Percentiles rank a stretch among this genome's conserved stretches.
Conservation (phyloP, 106 monocot species). For the Acanthochlamys bracteata region DNA sequence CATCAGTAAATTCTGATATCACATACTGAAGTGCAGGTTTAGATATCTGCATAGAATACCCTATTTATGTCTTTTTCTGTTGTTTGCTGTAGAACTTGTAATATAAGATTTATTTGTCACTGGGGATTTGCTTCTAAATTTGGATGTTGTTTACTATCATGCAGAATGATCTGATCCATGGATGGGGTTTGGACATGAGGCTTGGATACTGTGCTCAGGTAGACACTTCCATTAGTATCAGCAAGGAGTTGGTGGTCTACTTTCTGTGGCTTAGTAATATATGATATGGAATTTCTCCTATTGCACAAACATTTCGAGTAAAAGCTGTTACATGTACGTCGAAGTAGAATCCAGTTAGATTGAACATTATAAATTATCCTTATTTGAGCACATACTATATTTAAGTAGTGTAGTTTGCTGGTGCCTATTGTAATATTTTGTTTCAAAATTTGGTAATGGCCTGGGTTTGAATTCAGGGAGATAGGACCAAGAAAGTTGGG, state of each 20-base stretch:
- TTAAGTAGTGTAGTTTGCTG: not conserved
- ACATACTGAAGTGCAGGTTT: too few relatives aligned
- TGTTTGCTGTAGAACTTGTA: too few relatives aligned
- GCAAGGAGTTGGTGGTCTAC: not conserved
- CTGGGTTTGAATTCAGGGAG: conserved; percentile 44
- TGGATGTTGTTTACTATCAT: conserved; percentile 1
- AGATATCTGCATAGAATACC: too few relatives aligned
- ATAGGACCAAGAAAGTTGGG: conserved; percentile 68
- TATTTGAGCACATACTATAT: too few relatives aligned
- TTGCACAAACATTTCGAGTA: too few relatives aligned
- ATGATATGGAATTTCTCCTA: too few relatives aligned
- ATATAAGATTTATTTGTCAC: not conserved
- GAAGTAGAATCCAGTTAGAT: too few relatives aligned
- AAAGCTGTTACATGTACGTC: too few relatives aligned
- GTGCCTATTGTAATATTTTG: not conserved
- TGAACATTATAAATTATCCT: too few relatives aligned
- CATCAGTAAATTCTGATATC: too few relatives aligned
- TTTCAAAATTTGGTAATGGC: not conserved
- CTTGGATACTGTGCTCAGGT: conserved; percentile 97
- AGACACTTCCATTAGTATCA: conserved; percentile 1
- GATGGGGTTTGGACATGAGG: conserved; percentile 97
- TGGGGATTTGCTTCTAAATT: not conserved
- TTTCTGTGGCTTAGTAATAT: not conserved
- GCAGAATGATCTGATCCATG: conserved; percentile 94
- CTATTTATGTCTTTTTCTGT: too few relatives aligned